Evolutionary conservation across 164 flowering plant genomes (phyloP).

Genomic region (Chimonanthus salicifolius): DNA sequence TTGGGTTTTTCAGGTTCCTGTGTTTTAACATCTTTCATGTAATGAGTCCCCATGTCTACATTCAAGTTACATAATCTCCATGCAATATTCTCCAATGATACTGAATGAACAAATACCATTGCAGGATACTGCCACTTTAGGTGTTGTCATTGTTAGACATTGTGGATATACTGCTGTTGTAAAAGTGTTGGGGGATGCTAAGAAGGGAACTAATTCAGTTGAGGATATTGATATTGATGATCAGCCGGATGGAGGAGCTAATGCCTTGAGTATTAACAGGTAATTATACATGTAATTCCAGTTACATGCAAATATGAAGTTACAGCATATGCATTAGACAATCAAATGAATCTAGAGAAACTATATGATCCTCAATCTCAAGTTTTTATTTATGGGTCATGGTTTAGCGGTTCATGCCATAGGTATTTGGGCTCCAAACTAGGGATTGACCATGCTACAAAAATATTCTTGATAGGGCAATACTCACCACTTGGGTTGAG

Average conservation of each 20-base stretch:
- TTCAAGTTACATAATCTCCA: not conserved
- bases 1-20: not conserved
- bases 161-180: constrained; percentile 74
- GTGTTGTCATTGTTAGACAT: constrained; percentile 53
- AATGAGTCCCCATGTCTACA: not conserved
- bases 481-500: not conserved
- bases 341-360: not conserved
- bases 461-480: not conserved
- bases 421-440: not conserved
- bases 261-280: constrained; percentile 85
- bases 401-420: not conserved
- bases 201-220: constrained; percentile 22
- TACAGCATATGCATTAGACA: not conserved
- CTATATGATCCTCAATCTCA: not conserved
- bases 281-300: not conserved
- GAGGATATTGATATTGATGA: constrained; percentile 61
- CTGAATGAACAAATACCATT: constrained; percentile 14
- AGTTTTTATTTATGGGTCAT: not conserved
- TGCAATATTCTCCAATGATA: not conserved
- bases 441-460: not conserved
- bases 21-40: not conserved
- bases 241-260: constrained; percentile 89
- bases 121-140: constrained; percentile 79
- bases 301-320: not conserved
- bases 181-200: constrained; percentile 49